Evolutionary conservation across 768 basidiomycete species (phyloP).

Genomic region (Lentinula boryana): DNA sequence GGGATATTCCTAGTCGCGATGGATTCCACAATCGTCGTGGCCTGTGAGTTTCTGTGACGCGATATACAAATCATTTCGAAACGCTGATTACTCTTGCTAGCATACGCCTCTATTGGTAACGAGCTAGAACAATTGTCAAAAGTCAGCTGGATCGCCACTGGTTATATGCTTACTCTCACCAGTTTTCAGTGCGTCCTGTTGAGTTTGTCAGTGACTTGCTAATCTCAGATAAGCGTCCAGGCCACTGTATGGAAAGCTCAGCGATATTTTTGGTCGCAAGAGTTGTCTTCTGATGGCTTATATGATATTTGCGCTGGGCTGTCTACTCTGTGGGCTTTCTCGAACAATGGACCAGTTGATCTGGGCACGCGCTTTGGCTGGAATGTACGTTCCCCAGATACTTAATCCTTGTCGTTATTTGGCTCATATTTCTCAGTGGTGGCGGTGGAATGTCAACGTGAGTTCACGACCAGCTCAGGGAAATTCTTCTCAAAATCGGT

Average conservation of each 20-base stretch:
- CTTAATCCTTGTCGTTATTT: background rate
- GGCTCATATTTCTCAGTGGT: constrained; percentile 10
- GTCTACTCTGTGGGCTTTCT: constrained; percentile 26
- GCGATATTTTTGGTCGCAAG: constrained; percentile 45
- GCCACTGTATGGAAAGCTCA: constrained; percentile 58
- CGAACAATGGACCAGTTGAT: constrained; percentile 26
- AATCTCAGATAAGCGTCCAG: constrained; percentile 19
- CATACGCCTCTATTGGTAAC: constrained; percentile 48
- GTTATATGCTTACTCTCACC: constrained; percentile 54
- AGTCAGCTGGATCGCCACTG: constrained; percentile 63
- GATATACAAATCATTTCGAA: background rate
- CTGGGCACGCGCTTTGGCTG: constrained; percentile 26
- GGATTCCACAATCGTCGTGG: constrained; percentile 45
- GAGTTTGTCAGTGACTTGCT: background rate
- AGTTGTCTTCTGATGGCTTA: constrained; percentile 16
- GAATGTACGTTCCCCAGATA: constrained; percentile 12
- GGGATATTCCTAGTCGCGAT: constrained; percentile 38
- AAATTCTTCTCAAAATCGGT: background rate
- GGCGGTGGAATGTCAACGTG: constrained; percentile 32
- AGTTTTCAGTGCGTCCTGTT: constrained; percentile 47
- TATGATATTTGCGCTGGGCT: constrained; percentile 25
- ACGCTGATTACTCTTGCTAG: background rate
- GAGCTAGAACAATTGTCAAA: constrained; percentile 58
- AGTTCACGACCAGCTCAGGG: constrained; percentile 5
- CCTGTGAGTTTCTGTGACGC: constrained; percentile 23